Percentiles rank a stretch among this genome's conserved stretches.
Evolutionary conservation across 2,329 filamentous ascomycete genomes (phyloP).

Genomic region (Paraphoma chrysanthemicola): DNA sequence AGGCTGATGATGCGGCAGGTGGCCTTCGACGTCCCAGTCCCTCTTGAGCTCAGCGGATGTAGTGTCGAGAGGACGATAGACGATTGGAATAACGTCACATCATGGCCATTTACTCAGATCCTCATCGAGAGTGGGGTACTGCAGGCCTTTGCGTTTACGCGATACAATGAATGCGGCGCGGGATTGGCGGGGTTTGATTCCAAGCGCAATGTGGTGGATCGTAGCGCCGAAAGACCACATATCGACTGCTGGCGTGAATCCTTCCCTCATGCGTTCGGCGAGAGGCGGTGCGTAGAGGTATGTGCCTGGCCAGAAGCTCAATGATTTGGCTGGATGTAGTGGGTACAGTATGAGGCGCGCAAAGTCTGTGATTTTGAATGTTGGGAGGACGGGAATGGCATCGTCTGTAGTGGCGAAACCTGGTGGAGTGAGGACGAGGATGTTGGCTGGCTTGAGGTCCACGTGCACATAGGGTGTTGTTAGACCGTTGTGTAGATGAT

Average conservation of each 20-base stretch:
- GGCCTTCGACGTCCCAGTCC: constrained; percentile 1
- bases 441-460: constrained; percentile 92
- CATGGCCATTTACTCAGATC: not conserved
- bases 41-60: constrained; percentile 4
- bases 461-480: constrained; percentile 71
- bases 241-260: constrained; percentile 20
- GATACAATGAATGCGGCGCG: constrained; percentile 8
- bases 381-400: constrained; percentile 18
- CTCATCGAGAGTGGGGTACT: not conserved
- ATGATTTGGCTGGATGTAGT: not conserved
- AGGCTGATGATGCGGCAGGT: not conserved
- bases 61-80: constrained; percentile 25
- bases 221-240: constrained; percentile 31
- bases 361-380: constrained; percentile 35
- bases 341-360: constrained; percentile 16
- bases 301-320: constrained; percentile 16
- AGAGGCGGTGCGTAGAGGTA: constrained; percentile 26
- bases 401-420: not conserved
- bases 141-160: not conserved
- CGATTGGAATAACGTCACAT: not conserved
- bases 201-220: constrained; percentile 26
- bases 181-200: constrained; percentile 12
- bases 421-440: constrained; percentile 65
- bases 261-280: constrained; percentile 4
- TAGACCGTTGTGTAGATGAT: constrained; percentile 28